These are phyloP conservation scores for Penicillium lagena DNA, from an alignment of 495 filamentous ascomycete species.

Conservation along the genomic window DNA sequence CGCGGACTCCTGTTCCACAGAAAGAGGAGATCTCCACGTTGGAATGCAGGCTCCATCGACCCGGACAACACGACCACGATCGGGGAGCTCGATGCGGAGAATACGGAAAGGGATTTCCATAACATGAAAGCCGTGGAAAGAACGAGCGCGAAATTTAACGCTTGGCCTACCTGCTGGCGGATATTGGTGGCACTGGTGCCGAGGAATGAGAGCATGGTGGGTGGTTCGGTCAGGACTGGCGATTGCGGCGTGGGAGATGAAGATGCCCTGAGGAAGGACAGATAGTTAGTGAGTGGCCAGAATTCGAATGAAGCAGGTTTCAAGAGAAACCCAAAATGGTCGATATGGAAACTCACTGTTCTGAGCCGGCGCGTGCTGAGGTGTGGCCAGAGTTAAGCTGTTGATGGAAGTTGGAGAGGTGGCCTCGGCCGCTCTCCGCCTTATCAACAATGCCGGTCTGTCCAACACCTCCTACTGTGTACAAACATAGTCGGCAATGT, in stretches of 20 bases:
- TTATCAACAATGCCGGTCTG: too few relatives aligned
- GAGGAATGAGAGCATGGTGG: conserved; percentile 68
- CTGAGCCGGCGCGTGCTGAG: too few relatives aligned
- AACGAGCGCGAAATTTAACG: conserved; percentile 92
- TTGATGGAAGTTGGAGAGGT: too few relatives aligned
- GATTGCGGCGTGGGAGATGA: conserved; percentile 1
- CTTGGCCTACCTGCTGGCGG: conserved; percentile 78
- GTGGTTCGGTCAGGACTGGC: neutral
- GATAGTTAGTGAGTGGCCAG: too few relatives aligned
- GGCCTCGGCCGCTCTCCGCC: too few relatives aligned
- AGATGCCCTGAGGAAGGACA: neutral
- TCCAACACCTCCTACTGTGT: too few relatives aligned
- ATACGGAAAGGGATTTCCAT: conserved; percentile 91
- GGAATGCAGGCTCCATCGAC: conserved; percentile 96
- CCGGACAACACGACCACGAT: conserved; percentile 95
- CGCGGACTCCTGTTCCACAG: conserved; percentile 82
- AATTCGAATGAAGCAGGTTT: too few relatives aligned
- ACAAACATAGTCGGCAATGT: too few relatives aligned
- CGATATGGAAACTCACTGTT: too few relatives aligned
- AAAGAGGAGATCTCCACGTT: conserved; percentile 87
- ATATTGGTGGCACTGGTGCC: conserved; percentile 56
- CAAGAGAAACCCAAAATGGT: too few relatives aligned
- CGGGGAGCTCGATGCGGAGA: conserved; percentile 79
- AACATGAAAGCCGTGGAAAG: conserved; percentile 96
- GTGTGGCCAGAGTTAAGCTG: too few relatives aligned